Evolutionary conservation across 2,329 filamentous ascomycete species (phyloP).

Genomic region (Xylaria sp.): DNA sequence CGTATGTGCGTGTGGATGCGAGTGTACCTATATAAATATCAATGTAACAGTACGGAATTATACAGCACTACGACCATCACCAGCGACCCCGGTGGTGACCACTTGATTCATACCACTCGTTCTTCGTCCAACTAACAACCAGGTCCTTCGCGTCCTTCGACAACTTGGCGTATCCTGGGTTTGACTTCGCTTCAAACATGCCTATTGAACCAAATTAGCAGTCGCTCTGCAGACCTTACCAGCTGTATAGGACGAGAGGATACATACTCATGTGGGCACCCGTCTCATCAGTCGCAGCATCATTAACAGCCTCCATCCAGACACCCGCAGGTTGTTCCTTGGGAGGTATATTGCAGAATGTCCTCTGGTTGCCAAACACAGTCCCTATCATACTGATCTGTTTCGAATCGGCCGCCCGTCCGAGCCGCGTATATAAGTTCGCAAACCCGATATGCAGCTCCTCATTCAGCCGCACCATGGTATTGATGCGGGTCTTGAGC

Average conservation of each 20-base stretch:
- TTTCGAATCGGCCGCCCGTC: constrained; percentile 56
- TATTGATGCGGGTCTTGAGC: constrained; percentile 66
- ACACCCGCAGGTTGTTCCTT: constrained; percentile 43
- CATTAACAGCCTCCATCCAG: constrained; percentile 72
- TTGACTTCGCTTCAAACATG: constrained; percentile 69
- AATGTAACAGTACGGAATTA: constrained; percentile 3
- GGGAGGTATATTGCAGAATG: constrained; percentile 79
- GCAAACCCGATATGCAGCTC: constrained; percentile 70
- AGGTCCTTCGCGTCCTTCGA: constrained; percentile 59
- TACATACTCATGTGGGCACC: constrained; percentile 68
- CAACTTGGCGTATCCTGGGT: constrained; percentile 66
- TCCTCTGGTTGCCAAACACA: constrained; percentile 65
- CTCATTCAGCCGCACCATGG: constrained; percentile 57
- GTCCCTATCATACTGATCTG: constrained; percentile 49
- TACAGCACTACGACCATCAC: constrained; percentile 18
- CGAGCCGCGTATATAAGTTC: constrained; percentile 83
- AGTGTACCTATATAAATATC: constrained; percentile 10
- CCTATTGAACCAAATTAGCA: constrained; percentile 34
- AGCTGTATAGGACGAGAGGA: neutral
- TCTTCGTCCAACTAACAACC: constrained; percentile 59
- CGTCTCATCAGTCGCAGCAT: constrained; percentile 72
- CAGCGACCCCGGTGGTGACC: constrained; percentile 26
- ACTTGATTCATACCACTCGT: constrained; percentile 61
- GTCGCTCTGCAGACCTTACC: neutral
- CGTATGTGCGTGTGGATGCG: neutral